A percentile compares a stretch with the other conserved stretches of the same genome.
Conservation (phyloP, 352 stramenopile species). For the Globisporangium spinosum region DNA sequence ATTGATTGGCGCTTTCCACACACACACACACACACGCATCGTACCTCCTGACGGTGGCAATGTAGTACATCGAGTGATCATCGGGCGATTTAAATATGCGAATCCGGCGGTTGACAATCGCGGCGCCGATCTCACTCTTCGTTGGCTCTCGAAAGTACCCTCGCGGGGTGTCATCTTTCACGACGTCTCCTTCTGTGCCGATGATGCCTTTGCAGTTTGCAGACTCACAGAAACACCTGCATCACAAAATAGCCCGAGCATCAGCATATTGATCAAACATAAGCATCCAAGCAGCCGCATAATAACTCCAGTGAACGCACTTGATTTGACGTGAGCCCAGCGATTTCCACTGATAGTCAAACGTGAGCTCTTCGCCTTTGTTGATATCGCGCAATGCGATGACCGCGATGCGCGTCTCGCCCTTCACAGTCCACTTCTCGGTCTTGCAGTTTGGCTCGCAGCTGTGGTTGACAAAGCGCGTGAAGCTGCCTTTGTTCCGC, state of each 20-base stretch:
- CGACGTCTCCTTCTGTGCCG: conserved; percentile 39
- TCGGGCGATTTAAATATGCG: conserved; percentile 57
- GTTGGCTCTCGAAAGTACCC: conserved; percentile 70
- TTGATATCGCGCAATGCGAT: conserved; percentile 90
- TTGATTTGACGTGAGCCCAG: conserved; percentile 78
- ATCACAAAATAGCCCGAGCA: background rate
- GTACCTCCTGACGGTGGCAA: conserved; percentile 47
- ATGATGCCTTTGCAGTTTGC: conserved; percentile 77
- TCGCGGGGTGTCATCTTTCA: conserved; percentile 35
- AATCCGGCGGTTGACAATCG: conserved; percentile 53
- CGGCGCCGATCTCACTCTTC: conserved; percentile 39
- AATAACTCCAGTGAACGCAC: conserved; percentile 13
- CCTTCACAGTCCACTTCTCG: conserved; percentile 92
- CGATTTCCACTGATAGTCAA: conserved; percentile 95
- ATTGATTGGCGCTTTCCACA: background rate
- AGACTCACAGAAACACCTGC: conserved; percentile 59
- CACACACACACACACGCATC: background rate
- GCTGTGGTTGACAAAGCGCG: conserved; percentile 96
- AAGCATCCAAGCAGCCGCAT: background rate
- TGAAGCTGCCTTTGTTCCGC: conserved; percentile 89
- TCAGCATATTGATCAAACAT: background rate
- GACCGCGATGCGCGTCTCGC: conserved; percentile 92
- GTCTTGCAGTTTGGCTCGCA: conserved; percentile 95
- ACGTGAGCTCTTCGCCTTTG: conserved; percentile 90
- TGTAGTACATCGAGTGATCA: conserved; percentile 56